A percentile compares a stretch with the other conserved stretches of the same genome.
phyloP scores from a whole-genome alignment of 139 green algal genomes.

The Astrephomene gubernaculifera region DNA sequence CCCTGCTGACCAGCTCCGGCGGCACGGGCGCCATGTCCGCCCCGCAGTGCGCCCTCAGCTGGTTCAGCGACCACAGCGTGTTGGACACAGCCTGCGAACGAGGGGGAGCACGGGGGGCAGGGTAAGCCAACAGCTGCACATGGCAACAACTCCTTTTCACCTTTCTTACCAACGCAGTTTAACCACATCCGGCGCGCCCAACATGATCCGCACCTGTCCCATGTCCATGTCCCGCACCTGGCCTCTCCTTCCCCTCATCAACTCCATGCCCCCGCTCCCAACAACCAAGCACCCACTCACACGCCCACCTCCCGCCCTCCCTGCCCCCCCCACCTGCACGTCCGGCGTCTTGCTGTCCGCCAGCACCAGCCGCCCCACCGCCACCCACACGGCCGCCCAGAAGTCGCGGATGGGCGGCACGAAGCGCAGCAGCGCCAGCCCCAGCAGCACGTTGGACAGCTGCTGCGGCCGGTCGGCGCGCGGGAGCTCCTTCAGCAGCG shows the following conservation, averaged over 20 bases:
- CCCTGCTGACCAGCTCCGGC: slow-evolving; percentile 3
- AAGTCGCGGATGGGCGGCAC: slow-evolving; percentile 13
- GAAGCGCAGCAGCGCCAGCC: slow-evolving; percentile 9
- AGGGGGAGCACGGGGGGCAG: neutral
- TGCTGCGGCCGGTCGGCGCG: slow-evolving; percentile 39
- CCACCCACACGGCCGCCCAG: slow-evolving; percentile 23
- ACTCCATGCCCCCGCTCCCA: too few relatives aligned
- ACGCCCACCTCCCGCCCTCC: too few relatives aligned
- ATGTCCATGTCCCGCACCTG: too few relatives aligned
- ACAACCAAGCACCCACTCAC: too few relatives aligned
- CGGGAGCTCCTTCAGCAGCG: slow-evolving; percentile 36
- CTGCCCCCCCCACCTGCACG: slow-evolving; percentile 1
- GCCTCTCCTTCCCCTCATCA: too few relatives aligned
- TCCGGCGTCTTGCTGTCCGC: neutral
- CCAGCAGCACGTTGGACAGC: slow-evolving; percentile 39
- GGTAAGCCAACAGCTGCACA: too few relatives aligned
- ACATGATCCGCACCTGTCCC: too few relatives aligned
- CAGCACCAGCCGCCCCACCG: slow-evolving; percentile 16
- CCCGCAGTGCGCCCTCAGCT: neutral
- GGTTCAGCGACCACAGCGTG: slow-evolving; percentile 13
- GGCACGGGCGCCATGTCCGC: neutral
- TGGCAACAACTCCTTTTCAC: too few relatives aligned
- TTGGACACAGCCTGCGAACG: slow-evolving; percentile 9
- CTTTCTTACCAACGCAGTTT: too few relatives aligned
- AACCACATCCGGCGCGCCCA: too few relatives aligned